Percentiles rank a stretch among this genome's conserved stretches.
phyloP scores from a whole-genome alignment of 805 yeast species.

The Saccharomycopsis fibuligera region DNA sequence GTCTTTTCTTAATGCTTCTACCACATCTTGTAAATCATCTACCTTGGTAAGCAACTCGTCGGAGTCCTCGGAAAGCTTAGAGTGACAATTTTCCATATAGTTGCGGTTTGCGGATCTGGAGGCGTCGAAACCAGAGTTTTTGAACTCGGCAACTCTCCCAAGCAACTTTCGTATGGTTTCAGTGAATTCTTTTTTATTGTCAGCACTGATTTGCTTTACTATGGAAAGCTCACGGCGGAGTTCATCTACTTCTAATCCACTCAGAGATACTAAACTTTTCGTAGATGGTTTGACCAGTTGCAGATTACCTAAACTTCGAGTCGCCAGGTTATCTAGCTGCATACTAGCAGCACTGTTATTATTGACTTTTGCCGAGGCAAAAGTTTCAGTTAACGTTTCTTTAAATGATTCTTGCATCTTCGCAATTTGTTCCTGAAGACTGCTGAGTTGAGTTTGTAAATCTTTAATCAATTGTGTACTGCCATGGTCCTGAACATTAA shows the following conservation, averaged over 20 bases:
- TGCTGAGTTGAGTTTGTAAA: conserved; percentile 23
- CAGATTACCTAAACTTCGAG: neutral
- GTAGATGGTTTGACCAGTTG: neutral
- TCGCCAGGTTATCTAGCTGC: neutral
- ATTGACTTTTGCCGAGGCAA: too few species aligned
- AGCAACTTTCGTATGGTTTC: conserved; percentile 38
- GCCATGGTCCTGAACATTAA: conserved; percentile 41
- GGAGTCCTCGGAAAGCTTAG: conserved; percentile 67
- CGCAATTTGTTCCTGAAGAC: conserved; percentile 24
- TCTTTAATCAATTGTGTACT: conserved; percentile 19
- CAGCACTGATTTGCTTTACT: conserved; percentile 48
- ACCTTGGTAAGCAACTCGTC: conserved; percentile 69
- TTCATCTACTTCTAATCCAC: conserved; percentile 31
- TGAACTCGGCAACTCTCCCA: conserved; percentile 45
- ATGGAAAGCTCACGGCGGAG: conserved; percentile 55
- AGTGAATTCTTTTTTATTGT: conserved; percentile 38
- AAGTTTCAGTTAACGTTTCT: neutral
- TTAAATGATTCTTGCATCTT: conserved; percentile 1
- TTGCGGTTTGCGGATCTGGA: conserved; percentile 31
- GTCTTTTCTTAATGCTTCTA: conserved; percentile 84
- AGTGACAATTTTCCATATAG: conserved; percentile 74
- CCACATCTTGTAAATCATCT: conserved; percentile 86
- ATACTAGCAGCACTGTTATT: neutral
- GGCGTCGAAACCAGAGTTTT: conserved; percentile 37
- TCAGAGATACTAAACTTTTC: neutral